Percentiles rank a stretch among this genome's conserved stretches.
phyloP scores from a whole-genome alignment of 2,329 filamentous ascomycete genomes.

The Diplodia corticola region DNA sequence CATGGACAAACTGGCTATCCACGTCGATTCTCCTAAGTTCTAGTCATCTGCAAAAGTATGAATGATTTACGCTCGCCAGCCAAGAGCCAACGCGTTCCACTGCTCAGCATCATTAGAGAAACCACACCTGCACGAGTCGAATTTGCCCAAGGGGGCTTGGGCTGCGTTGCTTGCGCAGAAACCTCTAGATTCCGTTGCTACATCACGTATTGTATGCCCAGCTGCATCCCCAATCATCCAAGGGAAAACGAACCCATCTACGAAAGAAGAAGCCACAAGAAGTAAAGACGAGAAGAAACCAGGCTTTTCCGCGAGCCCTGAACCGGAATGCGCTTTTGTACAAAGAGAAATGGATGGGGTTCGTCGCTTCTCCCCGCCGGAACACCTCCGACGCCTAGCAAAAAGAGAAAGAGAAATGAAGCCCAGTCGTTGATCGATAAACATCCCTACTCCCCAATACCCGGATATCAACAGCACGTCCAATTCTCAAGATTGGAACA shows the following conservation, averaged over 20 bases:
- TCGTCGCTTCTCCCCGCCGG: neutral
- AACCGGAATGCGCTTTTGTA: constrained; percentile 4
- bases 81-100: neutral
- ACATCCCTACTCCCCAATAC: neutral
- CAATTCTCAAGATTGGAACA: constrained; percentile 58
- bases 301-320: neutral
- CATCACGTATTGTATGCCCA: neutral
- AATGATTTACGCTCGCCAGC: neutral
- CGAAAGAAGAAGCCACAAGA: neutral
- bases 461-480: neutral
- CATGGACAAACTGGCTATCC: too few relatives aligned
- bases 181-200: neutral
- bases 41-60: too few relatives aligned
- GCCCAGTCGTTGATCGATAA: neutral
- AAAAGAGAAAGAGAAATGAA: neutral
- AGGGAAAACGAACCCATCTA: neutral
- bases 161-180: neutral
- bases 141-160: neutral
- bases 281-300: neutral
- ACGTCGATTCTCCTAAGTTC: too few relatives aligned
- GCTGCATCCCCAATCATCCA: neutral
- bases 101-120: neutral
- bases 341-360: neutral
- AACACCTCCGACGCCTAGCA: constrained; percentile 18
- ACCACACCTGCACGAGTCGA: too few relatives aligned